A percentile compares a stretch with the other conserved stretches of the same genome.
These are phyloP conservation scores for Hortiboletus campestris DNA, from an alignment of 768 basidiomycete species.

Conservation along the genomic window DNA sequence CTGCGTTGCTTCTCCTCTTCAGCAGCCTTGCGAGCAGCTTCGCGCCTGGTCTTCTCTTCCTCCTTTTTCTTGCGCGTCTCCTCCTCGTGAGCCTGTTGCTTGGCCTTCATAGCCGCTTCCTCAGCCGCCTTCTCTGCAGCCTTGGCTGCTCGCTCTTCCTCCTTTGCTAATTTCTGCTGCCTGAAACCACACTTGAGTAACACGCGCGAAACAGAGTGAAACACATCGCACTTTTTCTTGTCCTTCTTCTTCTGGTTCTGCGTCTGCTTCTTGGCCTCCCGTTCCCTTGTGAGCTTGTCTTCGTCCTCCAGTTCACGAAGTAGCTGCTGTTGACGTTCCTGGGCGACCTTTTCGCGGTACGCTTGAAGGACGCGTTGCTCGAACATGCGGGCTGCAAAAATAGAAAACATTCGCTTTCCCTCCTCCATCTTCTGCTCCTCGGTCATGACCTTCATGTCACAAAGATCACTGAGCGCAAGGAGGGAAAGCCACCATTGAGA, in stretches of 20 bases:
- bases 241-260: slow-evolving; percentile 99
- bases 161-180: slow-evolving; percentile 89
- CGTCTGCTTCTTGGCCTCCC: slow-evolving; percentile 89
- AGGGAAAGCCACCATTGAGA: slow-evolving; percentile 4
- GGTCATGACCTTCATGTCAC: slow-evolving; percentile 61
- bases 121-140: slow-evolving; percentile 87
- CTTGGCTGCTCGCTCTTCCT: slow-evolving; percentile 81
- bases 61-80: slow-evolving; percentile 79
- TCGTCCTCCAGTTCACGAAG: slow-evolving; percentile 95
- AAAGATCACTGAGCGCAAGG: slow-evolving; percentile 10
- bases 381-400: slow-evolving; percentile 99
- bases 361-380: slow-evolving; percentile 97
- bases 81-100: slow-evolving; percentile 75
- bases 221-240: slow-evolving; percentile 77
- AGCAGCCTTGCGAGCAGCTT: slow-evolving; percentile 67
- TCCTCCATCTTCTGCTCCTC: slow-evolving; percentile 99
- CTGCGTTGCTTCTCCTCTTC: slow-evolving; percentile 83
- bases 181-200: slow-evolving; percentile 38
- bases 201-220: slow-evolving; percentile 2
- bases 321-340: slow-evolving; percentile 90
- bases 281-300: slow-evolving; percentile 80
- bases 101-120: slow-evolving; percentile 74
- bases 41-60: slow-evolving; percentile 80
- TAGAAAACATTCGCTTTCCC: slow-evolving; percentile 98
- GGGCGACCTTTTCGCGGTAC: slow-evolving; percentile 94